phyloP scores from a whole-genome alignment of 352 stramenopile species.

The Globisporangium parvum region DNA sequence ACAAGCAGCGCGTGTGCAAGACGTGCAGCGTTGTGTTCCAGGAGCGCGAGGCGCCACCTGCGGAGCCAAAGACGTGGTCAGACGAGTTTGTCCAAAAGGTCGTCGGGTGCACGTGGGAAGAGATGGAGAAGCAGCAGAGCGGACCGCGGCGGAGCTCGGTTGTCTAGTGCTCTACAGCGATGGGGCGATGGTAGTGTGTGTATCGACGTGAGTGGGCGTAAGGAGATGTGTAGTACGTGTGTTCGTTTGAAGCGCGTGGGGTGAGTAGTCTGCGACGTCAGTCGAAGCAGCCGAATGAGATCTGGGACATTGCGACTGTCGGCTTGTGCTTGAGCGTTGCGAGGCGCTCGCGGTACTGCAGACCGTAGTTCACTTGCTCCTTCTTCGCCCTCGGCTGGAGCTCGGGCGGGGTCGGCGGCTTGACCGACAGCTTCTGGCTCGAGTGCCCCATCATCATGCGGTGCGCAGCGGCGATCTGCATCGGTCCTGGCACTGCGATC shows the following conservation, averaged over 20 bases:
- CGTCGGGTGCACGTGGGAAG: conserved; percentile 55
- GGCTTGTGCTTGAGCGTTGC: conserved; percentile 73
- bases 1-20: conserved; percentile 69
- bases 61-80: conserved; percentile 44
- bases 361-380: conserved; percentile 61
- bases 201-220: neutral
- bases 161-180: conserved; percentile 1
- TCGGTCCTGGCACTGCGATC: conserved; percentile 49
- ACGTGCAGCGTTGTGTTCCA: conserved; percentile 69
- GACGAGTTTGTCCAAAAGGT: conserved; percentile 56
- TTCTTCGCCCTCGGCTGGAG: conserved; percentile 28
- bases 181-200: neutral
- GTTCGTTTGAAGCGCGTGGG: no score
- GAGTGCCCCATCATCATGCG: conserved; percentile 82
- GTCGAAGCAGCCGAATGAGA: conserved; percentile 64
- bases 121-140: conserved; percentile 36
- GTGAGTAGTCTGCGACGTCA: neutral
- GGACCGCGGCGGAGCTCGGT: conserved; percentile 31
- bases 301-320: conserved; percentile 66
- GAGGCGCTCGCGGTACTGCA: conserved; percentile 76
- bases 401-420: conserved; percentile 63
- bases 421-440: conserved; percentile 75
- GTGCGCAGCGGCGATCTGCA: conserved; percentile 71
- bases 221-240: neutral
- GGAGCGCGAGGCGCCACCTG: conserved; percentile 43